Evolutionary conservation across 176 grass and related monocot species (phyloP), one percentile per base, ranked within the genome.

Genomic region (Cenchrus fungigraminus): DNA sequence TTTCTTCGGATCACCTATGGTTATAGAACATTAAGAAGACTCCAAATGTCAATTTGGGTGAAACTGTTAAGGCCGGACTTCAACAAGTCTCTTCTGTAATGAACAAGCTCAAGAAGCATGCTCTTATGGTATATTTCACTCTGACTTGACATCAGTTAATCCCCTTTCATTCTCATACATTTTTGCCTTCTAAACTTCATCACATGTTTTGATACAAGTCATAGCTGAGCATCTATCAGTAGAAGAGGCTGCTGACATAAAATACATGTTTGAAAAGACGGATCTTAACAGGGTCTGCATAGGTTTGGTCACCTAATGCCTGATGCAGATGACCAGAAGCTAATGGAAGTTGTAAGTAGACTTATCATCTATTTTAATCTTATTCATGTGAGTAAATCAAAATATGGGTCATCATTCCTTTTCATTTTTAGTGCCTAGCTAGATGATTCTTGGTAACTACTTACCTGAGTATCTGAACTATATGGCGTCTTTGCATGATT

Each of bases 41-140:
- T 77, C 94, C 94, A 75, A 94, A 97, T 87, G 92, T 97, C 16
- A 93, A 91, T 91, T 81, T 97, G 50, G 94, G 94, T 32, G 92
- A 94, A 81, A 94, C 85, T 73, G 94, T 97, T 73, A 91, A 87
- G 89, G 92, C 92, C 71, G 90, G 94, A 66, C 94, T 97, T 56
- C 94, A 97, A 80, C 94, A 97, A 65, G 92, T 97, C 77, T 97
- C 94, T 37, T 37, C 1, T 79, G 92, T 94, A 67, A 90, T 97
- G 94, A 97, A 97, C 83, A 97, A 97, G 77, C 94, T 97, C 86
- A 97, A 97, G 88, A 97, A 97, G 88, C 91, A 82, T 84, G 94
- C 94, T 56, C 92, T 94, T 83, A 90, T 76, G 70, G 94, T 97
- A 94, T 54, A 62, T 47, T 71, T 83, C 34, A 59, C 22, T 86